phyloP scores from a whole-genome alignment of 441 rosid species.

The Erysimum pusillum region DNA sequence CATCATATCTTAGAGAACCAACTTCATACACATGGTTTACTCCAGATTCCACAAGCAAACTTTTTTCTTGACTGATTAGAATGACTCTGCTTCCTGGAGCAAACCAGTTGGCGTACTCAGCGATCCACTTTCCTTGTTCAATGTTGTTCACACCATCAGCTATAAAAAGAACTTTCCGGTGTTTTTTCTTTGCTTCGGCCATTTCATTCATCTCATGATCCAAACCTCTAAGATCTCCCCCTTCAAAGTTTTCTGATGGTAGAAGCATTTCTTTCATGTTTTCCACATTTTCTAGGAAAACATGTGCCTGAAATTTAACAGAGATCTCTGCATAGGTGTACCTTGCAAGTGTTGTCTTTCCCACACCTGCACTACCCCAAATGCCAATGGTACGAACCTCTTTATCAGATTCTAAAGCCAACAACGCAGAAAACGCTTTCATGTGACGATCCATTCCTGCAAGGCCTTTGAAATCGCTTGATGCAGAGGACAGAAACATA shows the following conservation, averaged over 20 bases:
- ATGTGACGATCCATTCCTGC: constrained; percentile 38
- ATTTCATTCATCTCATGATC: background rate
- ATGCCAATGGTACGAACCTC: constrained; percentile 8
- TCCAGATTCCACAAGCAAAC: background rate
- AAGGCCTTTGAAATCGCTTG: background rate
- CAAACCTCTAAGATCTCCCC: background rate
- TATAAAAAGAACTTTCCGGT: background rate
- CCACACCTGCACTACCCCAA: constrained; percentile 11
- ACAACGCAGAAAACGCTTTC: background rate
- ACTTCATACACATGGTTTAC: constrained; percentile 7
- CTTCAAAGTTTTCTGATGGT: background rate
- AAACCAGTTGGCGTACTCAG: background rate
- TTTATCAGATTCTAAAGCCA: constrained; percentile 8
- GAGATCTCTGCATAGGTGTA: constrained; percentile 4
- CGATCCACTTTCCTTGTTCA: background rate
- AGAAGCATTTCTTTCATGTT: background rate
- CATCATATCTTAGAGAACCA: constrained; percentile 12
- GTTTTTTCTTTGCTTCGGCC: background rate
- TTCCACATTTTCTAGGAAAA: constrained; percentile 11
- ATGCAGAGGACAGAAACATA: constrained; percentile 7
- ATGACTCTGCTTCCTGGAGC: constrained; percentile 26
- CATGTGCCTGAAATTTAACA: background rate
- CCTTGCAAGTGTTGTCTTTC: constrained; percentile 17
- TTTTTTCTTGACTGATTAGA: background rate
- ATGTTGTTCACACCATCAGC: constrained; percentile 4